Base-by-base conservation (phyloP, 176 grass and related monocot species). In the Oryza coarctata region DNA sequence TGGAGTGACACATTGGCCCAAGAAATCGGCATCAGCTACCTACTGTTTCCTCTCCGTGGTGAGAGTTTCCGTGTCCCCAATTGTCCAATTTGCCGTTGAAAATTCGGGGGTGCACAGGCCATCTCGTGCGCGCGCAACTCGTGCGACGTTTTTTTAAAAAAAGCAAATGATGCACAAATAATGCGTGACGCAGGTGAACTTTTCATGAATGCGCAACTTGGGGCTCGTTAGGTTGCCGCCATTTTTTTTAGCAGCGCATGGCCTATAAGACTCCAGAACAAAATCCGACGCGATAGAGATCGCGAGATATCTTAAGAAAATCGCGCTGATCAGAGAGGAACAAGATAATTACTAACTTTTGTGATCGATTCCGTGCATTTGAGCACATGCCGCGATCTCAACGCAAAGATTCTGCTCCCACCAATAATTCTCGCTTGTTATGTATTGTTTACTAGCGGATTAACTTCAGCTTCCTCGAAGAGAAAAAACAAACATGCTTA, bases 311-410 rank as follows among this genome's bases (percentile, higher is more conserved):
- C n/a, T 52, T 89, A 76, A 63, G 13, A 80, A 84, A 89, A 5
- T 10, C 12, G 1, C 12, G 55, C 30, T 76, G 63, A 89, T 89
- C 50, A 70, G 70, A 84, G 70, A 84, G 36, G 49, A 76, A 80
- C 20, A 85, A 39, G 77, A 85, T 82, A 85, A 70, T 71, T 14
- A 32, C 41, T 76, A 34, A 49, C 71, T 89, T 89, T 85, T 85
- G 32, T 63, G 9, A 22, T 33, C 71, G 18, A 27, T 81, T 41
- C 71, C 31, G 12, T 52, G 63, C 64, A 84, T 27, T 8, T 25
- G 31, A 63, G 39, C 82, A 89, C 82, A 89, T 81, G 87, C 63
- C 55, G 63, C 14, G 63, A 84, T 80, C 57, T 44, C 29, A 39
- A 39, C 3, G 23, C 9, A 63, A 63, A 70, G 50, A 88, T 70